Evolutionary conservation across 2,329 filamentous ascomycete genomes (phyloP).

Genomic region (Diaporthe helianthi): DNA sequence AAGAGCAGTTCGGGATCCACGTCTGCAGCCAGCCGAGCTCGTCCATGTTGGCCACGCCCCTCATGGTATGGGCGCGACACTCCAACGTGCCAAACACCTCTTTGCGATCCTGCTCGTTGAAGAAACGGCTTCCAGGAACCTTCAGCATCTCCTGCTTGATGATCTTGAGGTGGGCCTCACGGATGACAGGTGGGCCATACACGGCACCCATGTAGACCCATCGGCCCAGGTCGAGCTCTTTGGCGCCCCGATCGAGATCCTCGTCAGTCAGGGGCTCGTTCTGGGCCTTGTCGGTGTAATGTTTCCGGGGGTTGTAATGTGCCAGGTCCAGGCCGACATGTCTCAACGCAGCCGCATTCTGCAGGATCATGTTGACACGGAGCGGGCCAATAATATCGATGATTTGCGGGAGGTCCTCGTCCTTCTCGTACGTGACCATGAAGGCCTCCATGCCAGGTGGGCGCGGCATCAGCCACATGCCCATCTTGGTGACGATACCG

Average conservation of each 20-base stretch:
- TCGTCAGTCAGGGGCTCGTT: constrained; percentile 46
- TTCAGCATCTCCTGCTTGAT: constrained; percentile 45
- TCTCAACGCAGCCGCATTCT: constrained; percentile 54
- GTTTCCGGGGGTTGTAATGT: constrained; percentile 43
- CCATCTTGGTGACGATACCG: constrained; percentile 63
- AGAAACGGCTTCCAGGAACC: constrained; percentile 45
- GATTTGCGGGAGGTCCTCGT: constrained; percentile 45
- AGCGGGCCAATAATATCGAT: constrained; percentile 48
- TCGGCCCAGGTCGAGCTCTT: constrained; percentile 48
- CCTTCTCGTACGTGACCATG: constrained; percentile 48
- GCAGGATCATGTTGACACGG: constrained; percentile 44
- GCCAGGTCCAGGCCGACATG: constrained; percentile 52
- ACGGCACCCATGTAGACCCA: constrained; percentile 57
- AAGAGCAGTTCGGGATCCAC: constrained; percentile 48
- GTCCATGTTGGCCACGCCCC: constrained; percentile 47
- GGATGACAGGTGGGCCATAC: constrained; percentile 41
- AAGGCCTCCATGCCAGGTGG: constrained; percentile 47
- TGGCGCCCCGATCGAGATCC: constrained; percentile 49
- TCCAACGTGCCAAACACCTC: constrained; percentile 30
- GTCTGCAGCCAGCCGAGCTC: constrained; percentile 46
- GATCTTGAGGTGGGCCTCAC: constrained; percentile 41
- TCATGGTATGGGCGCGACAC: constrained; percentile 35
- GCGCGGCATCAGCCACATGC: constrained; percentile 50
- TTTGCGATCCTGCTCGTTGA: constrained; percentile 45
- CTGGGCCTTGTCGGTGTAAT: constrained; percentile 34